phyloP scores from a whole-genome alignment of 1,284 basidiomycete genomes.

The Leccinum fallax region DNA sequence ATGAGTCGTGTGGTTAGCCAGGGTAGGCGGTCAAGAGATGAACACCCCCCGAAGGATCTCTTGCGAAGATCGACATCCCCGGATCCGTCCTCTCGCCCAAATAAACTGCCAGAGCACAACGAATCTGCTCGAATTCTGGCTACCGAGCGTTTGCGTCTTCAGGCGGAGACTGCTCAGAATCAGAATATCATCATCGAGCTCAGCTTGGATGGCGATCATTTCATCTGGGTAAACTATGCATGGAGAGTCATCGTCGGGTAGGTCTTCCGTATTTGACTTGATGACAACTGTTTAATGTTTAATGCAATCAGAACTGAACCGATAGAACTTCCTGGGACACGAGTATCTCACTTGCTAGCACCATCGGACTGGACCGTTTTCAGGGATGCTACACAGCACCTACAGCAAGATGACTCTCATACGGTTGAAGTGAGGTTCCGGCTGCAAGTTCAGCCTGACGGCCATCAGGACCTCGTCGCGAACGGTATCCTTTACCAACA shows the following conservation, averaged over 20 bases:
- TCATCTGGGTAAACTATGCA: conserved; percentile 93
- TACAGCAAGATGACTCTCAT: conserved; percentile 91
- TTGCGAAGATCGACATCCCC: conserved; percentile 38
- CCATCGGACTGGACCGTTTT: conserved; percentile 88
- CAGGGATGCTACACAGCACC: conserved; percentile 81
- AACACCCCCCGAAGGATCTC: conserved; percentile 49
- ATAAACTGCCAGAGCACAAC: conserved; percentile 53
- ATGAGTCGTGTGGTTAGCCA: conserved; percentile 52
- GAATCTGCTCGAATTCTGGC: conserved; percentile 79
- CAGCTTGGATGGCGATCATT: conserved; percentile 89
- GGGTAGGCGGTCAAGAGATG: conserved; percentile 58
- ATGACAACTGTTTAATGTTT: conserved; percentile 13
- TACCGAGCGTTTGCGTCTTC: conserved; percentile 80
- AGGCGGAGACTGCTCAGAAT: conserved; percentile 91
- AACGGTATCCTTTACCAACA: conserved; percentile 71
- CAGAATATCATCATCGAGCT: conserved; percentile 97
- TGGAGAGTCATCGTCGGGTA: conserved; percentile 94
- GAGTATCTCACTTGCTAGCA: conserved; percentile 83
- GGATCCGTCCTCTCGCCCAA: conserved; percentile 39
- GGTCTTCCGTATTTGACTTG: conserved; percentile 32
- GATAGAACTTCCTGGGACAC: conserved; percentile 75
- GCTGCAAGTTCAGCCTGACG: conserved; percentile 69
- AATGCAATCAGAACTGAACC: conserved; percentile 71
- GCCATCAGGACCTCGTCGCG: conserved; percentile 52
- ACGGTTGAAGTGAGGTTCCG: conserved; percentile 93